Base-by-base conservation (phyloP, 2,329 filamentous ascomycete genomes). In the Cytospora schulzeri region DNA sequence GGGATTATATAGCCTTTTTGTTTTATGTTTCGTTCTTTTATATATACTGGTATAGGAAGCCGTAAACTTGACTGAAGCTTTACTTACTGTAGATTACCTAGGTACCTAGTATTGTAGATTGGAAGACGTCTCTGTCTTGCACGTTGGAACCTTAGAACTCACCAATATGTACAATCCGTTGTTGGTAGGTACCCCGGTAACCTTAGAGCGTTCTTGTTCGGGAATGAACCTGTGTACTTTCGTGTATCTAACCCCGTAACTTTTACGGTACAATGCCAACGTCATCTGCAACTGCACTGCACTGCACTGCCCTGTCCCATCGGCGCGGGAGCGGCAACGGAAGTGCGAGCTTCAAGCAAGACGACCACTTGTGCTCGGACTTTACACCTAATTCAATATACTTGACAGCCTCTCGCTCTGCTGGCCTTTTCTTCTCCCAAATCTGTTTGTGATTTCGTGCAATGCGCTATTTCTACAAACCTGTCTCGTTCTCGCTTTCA, bases 371-470 rank as follows among this genome's bases (percentile, higher is more conserved):
- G n/a, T 48, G 45, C 45, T 48, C 45, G 45, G 45, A 48, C 45
- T 48, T 22, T 14, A 24, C n/a, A 11, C 45, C 11, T 48, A 48
- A 24, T 14, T 48, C 45, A 24, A 48, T 62, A 62, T 56, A 62
- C 52, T 50, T 56, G 38, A 29, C 33, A 29, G 28, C 35, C 35
- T 45, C 41, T 15, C 26, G 24, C 41, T 38, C n/a, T 61, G 15
- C 54, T 50, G 59, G 31, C 12, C 38, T 41, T 24, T 41, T 55
- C 28, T 50, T n/a, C n/a, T n/a, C n/a, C n/a, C n/a, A 24, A 11
- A 61, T 35, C 38, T 19, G 48, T 56, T 56, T 26, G 52, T 35
- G 60, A 45, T 56, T 52, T 62, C 41, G 55, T 62, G 52, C 29
- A 56, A 62, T 56, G 60, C 50, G 33, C 22, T 45, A 29, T 31